Conservation (phyloP, 2,329 filamentous ascomycete genomes). For the Trichoderma sp. region DNA sequence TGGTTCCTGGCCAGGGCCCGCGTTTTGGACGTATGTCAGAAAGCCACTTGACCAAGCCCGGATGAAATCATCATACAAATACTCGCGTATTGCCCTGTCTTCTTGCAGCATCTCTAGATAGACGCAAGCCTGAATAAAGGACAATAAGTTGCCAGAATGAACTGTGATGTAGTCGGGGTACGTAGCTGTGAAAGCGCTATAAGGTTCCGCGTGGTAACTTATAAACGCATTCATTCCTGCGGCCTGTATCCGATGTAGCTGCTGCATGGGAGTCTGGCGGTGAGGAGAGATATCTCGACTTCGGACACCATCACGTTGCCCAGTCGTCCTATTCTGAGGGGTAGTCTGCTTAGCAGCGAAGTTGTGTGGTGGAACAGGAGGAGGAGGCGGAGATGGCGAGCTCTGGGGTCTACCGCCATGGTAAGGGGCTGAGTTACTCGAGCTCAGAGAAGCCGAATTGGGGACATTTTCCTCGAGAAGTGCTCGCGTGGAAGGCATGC, state of each 20-base stretch:
- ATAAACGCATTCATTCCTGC: constrained; percentile 8
- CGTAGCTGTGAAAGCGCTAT: constrained; percentile 37
- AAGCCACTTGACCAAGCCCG: constrained; percentile 43
- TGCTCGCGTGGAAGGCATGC: constrained; percentile 28
- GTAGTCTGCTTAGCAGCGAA: background rate
- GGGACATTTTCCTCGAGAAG: constrained; percentile 28
- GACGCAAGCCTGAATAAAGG: constrained; percentile 46
- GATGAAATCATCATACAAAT: constrained; percentile 54
- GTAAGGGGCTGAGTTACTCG: constrained; percentile 30
- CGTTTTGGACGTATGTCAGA: constrained; percentile 37
- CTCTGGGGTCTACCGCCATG: background rate
- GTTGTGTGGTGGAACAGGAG: background rate
- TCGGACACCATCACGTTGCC: background rate
- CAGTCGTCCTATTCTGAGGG: background rate
- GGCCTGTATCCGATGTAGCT: constrained; percentile 23
- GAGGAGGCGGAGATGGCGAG: background rate
- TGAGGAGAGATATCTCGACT: background rate
- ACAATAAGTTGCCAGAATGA: constrained; percentile 37
- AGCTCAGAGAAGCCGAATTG: constrained; percentile 30
- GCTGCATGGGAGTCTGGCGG: background rate
- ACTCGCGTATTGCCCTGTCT: constrained; percentile 37
- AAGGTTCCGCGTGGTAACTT: constrained; percentile 28
- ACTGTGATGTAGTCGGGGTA: constrained; percentile 46
- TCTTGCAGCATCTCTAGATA: constrained; percentile 41
- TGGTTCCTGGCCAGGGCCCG: constrained; percentile 27